A percentile compares a stretch with the other conserved stretches of the same genome.
Evolutionary conservation across 208 protist genomes (phyloP).

Genomic region (Wallacemonas sp.): DNA sequence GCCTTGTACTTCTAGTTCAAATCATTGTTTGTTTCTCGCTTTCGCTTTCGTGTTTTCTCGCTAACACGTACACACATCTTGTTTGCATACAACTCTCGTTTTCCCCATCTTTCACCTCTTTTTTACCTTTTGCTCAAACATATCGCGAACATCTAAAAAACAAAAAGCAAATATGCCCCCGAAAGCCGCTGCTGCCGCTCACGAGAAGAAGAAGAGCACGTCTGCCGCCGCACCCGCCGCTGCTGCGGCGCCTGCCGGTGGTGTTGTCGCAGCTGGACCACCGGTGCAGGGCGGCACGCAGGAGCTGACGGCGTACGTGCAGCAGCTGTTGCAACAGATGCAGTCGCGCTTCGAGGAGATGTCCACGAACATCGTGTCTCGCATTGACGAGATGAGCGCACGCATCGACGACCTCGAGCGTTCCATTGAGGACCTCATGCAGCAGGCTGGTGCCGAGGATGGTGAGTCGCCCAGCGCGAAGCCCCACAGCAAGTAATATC

Average conservation of each 20-base stretch:
- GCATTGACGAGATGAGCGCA: conserved; percentile 94
- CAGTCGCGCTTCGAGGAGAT: conserved; percentile 95
- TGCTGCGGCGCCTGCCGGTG: conserved; percentile 7
- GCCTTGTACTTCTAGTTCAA: too few relatives aligned
- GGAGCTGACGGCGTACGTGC: conserved; percentile 93
- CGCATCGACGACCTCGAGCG: conserved; percentile 94
- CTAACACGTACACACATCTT: too few relatives aligned
- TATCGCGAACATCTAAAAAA: not conserved
- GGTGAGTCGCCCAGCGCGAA: conserved; percentile 41
- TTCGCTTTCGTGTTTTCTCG: not conserved
- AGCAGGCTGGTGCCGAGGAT: conserved; percentile 91
- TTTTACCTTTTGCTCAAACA: too few relatives aligned
- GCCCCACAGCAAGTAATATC: conserved; percentile 16
- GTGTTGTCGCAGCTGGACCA: not conserved
- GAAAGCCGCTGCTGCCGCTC: conserved; percentile 17
- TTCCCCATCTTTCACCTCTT: too few relatives aligned
- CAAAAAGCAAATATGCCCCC: conserved; percentile 22
- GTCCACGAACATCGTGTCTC: conserved; percentile 91
- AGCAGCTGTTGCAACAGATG: conserved; percentile 95
- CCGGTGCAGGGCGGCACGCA: conserved; percentile 56
- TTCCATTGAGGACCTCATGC: conserved; percentile 94
- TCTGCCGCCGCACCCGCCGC: conserved; percentile 2
- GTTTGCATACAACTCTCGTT: too few relatives aligned
- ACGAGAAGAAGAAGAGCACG: conserved; percentile 16
- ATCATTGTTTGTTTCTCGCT: not conserved